A percentile compares a stretch with the other conserved stretches of the same genome.
phyloP scores from a whole-genome alignment of 106 monocot species.

The Phalaenopsis aphrodite region DNA sequence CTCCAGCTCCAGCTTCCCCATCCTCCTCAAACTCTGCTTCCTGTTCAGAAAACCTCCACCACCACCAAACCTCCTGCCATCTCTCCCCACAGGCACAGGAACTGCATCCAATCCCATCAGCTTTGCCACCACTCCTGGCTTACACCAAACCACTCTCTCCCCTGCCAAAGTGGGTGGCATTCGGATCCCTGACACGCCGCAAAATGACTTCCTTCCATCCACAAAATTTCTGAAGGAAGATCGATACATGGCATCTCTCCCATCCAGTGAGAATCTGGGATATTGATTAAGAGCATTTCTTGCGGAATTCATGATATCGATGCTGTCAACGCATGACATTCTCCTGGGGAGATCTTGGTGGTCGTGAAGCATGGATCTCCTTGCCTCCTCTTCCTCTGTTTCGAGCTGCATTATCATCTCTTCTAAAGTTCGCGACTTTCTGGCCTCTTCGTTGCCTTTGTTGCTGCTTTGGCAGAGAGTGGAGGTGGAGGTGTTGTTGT shows the following conservation, averaged over 20 bases:
- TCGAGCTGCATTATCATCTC: slow-evolving; percentile 82
- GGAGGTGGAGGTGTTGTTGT: slow-evolving; percentile 48
- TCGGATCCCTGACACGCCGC: slow-evolving; percentile 12
- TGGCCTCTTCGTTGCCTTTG: not conserved
- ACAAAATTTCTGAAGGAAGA: slow-evolving; percentile 44
- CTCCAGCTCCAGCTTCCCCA: slow-evolving; percentile 38
- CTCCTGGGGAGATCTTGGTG: slow-evolving; percentile 16
- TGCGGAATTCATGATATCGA: slow-evolving; percentile 70
- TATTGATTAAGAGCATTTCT: slow-evolving; percentile 68
- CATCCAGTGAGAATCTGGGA: slow-evolving; percentile 84
- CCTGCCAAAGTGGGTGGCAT: slow-evolving; percentile 56
- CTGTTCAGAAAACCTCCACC: not conserved
- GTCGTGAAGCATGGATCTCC: slow-evolving; percentile 8
- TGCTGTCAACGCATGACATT: slow-evolving; percentile 55
- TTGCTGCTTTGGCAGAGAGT: slow-evolving; percentile 37
- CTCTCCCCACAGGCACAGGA: slow-evolving; percentile 50
- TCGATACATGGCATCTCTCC: slow-evolving; percentile 66
- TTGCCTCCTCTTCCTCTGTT: slow-evolving; percentile 65
- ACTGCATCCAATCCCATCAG: slow-evolving; percentile 85
- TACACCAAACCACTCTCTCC: slow-evolving; percentile 86
- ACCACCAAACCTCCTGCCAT: slow-evolving; percentile 1
- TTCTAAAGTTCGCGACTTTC: slow-evolving; percentile 57
- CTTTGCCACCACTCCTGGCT: slow-evolving; percentile 77
- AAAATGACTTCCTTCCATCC: slow-evolving; percentile 22
- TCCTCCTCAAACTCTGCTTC: slow-evolving; percentile 41